Evolutionary conservation across 2,329 filamentous ascomycete genomes (phyloP).

Genomic region (Trichoderma pleuroti): DNA sequence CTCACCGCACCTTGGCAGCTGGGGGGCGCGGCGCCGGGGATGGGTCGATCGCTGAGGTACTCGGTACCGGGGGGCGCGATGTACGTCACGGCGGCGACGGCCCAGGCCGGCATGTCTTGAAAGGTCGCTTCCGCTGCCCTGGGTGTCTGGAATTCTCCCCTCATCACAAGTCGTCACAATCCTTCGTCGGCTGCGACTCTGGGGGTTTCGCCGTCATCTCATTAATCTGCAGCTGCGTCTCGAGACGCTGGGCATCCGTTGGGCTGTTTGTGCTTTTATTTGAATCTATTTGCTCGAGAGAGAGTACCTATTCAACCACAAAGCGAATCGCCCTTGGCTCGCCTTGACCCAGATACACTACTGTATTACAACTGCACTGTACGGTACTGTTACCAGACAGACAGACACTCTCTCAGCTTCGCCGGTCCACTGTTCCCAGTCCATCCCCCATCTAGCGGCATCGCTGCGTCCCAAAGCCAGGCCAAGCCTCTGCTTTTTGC

Average conservation of each 20-base stretch:
- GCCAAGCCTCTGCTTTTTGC: background rate
- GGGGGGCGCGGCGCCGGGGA: background rate
- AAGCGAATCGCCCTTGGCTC: background rate
- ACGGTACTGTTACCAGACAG: background rate
- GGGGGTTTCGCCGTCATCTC: conserved; percentile 3
- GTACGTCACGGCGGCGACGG: conserved; percentile 1
- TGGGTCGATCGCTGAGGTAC: background rate
- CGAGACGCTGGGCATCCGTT: background rate
- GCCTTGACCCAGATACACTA: background rate
- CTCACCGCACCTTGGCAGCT: background rate
- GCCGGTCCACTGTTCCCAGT: background rate
- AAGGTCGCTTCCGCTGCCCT: conserved; percentile 8
- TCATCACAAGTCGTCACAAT: conserved; percentile 20
- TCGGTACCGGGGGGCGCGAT: background rate
- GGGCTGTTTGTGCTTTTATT: background rate
- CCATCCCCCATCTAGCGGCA: background rate
- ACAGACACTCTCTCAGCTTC: background rate
- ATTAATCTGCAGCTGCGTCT: background rate
- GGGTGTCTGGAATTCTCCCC: conserved; percentile 2
- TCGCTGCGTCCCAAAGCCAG: background rate
- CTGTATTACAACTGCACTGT: too few relatives aligned
- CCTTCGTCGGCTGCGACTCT: conserved; percentile 15
- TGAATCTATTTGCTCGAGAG: background rate
- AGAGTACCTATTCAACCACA: too few relatives aligned
- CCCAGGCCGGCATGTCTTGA: background rate